These are phyloP conservation scores for Aspergillus sp. DNA, from an alignment of 2,329 filamentous ascomycete genomes.

Conservation along the genomic window DNA sequence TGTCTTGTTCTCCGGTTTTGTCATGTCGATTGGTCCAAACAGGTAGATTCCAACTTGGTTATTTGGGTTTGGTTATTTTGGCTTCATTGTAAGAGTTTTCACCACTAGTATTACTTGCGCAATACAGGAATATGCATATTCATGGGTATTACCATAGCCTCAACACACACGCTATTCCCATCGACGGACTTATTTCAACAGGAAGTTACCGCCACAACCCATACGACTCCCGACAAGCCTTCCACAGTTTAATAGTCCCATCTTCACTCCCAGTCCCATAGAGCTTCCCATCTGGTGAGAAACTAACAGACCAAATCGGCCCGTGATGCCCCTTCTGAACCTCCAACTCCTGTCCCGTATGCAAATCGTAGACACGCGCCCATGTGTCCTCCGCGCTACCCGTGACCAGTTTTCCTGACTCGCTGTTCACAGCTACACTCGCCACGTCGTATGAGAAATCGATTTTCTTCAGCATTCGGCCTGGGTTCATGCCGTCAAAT, in stretches of 20 bases:
- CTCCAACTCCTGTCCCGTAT: slow-evolving; percentile 79
- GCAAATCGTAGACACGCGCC: slow-evolving; percentile 90
- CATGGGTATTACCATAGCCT: background rate
- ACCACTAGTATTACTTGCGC: background rate
- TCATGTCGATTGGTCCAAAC: background rate
- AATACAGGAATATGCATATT: background rate
- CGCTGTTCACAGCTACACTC: slow-evolving; percentile 79
- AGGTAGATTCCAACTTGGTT: background rate
- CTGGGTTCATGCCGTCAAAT: slow-evolving; percentile 70
- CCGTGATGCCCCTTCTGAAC: slow-evolving; percentile 96
- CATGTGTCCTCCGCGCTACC: slow-evolving; percentile 89
- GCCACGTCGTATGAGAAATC: slow-evolving; percentile 78
- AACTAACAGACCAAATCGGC: slow-evolving; percentile 91
- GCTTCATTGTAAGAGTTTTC: background rate
- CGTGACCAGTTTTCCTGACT: slow-evolving; percentile 75
- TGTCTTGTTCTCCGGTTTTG: background rate
- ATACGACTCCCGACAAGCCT: slow-evolving; percentile 58
- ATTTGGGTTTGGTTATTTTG: background rate
- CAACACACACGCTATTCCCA: too few relatives aligned
- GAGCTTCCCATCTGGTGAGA: slow-evolving; percentile 89
- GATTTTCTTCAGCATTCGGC: slow-evolving; percentile 66
- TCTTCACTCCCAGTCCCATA: slow-evolving; percentile 97
- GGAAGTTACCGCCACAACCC: slow-evolving; percentile 56
- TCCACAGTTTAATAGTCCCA: slow-evolving; percentile 91
- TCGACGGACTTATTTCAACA: too few relatives aligned